Conservation (phyloP, 2,329 filamentous ascomycete genomes). For the Podosphaera xanthii region DNA sequence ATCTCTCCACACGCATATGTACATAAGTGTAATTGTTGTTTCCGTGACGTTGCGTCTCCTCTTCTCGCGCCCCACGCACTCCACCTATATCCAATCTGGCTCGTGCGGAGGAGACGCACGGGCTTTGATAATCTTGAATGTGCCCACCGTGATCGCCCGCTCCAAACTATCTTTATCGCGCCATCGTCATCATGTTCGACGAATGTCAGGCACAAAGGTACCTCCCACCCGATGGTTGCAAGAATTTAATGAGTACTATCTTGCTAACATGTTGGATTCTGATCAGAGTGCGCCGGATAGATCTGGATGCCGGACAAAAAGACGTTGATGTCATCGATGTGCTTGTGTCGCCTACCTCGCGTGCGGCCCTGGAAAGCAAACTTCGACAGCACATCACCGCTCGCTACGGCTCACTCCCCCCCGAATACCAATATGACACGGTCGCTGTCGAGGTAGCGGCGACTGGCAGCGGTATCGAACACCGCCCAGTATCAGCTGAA, state of each 20-base stretch:
- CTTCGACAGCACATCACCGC: constrained; percentile 9
- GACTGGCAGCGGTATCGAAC: neutral
- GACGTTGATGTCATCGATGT: constrained; percentile 22
- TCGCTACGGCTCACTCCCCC: constrained; percentile 8
- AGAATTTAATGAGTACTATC: too few relatives aligned
- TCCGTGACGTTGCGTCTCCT: too few relatives aligned
- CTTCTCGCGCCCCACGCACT: too few relatives aligned
- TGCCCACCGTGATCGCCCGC: neutral
- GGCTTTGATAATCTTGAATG: too few relatives aligned
- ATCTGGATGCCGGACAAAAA: constrained; percentile 25
- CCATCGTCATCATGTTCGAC: constrained; percentile 23
- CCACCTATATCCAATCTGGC: too few relatives aligned
- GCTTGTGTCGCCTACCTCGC: constrained; percentile 6
- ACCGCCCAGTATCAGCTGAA: neutral
- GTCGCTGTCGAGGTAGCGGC: neutral
- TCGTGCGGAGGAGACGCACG: too few relatives aligned
- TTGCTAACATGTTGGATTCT: constrained; percentile 2
- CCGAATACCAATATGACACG: neutral
- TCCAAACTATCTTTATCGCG: neutral
- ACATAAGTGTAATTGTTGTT: too few relatives aligned
- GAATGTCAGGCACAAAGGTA: constrained; percentile 30
- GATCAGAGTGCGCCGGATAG: constrained; percentile 29
- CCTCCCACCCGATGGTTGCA: constrained; percentile 4
- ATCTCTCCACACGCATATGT: too few relatives aligned
- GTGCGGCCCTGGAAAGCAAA: constrained; percentile 13